These are phyloP conservation scores for Cordia subcordata DNA, from an alignment of 257 asterid genomes.

Conservation along the genomic window DNA sequence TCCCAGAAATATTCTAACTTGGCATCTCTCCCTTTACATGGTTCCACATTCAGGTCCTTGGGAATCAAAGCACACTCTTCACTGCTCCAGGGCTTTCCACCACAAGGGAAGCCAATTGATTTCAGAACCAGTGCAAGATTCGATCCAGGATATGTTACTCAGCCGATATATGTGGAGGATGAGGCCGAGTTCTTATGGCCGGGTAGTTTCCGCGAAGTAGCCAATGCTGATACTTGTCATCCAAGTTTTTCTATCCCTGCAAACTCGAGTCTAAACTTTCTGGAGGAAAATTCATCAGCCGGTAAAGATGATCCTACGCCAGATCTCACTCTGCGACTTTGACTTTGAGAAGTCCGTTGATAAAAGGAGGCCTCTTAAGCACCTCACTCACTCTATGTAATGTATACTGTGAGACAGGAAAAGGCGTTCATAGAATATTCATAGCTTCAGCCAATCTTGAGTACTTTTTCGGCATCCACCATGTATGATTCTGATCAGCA, in stretches of 20 bases:
- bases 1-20: slow-evolving; percentile 29
- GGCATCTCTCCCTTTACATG: slow-evolving; percentile 45
- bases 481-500: too few relatives aligned
- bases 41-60: slow-evolving; percentile 45
- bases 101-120: slow-evolving; percentile 24
- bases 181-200: slow-evolving; percentile 46
- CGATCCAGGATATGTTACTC: slow-evolving; percentile 27
- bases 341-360: slow-evolving; percentile 16
- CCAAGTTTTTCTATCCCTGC: slow-evolving; percentile 21
- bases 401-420: too few relatives aligned
- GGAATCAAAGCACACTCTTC: slow-evolving; percentile 59
- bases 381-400: too few relatives aligned
- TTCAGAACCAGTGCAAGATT: slow-evolving; percentile 26
- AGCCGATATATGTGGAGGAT: slow-evolving; percentile 36
- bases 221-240: slow-evolving; percentile 9
- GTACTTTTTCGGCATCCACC: too few relatives aligned
- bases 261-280: slow-evolving; percentile 19
- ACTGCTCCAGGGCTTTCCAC: slow-evolving; percentile 24
- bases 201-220: slow-evolving; percentile 44
- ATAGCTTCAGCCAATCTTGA: too few relatives aligned
- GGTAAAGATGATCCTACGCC: slow-evolving; percentile 28
- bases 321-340: slow-evolving; percentile 56
- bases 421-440: too few relatives aligned
- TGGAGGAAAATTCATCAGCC: slow-evolving; percentile 14
- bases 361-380: too few relatives aligned